phyloP scores from a whole-genome alignment of 257 asterid genomes.

The Knoxia roxburghii region DNA sequence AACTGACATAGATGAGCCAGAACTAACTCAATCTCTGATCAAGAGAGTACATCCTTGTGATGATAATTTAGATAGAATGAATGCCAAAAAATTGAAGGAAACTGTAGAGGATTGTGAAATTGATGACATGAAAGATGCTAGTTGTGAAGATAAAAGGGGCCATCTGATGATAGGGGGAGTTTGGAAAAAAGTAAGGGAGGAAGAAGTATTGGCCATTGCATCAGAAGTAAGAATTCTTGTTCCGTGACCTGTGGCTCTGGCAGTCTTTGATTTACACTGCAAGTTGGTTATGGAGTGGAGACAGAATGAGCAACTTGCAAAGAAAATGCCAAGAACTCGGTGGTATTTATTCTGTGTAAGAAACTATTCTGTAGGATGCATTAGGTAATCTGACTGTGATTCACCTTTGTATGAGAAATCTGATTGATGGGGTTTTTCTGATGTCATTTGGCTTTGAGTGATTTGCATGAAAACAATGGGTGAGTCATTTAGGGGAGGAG shows the following conservation, averaged over 20 bases:
- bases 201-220: constrained; percentile 49
- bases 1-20: constrained; percentile 14
- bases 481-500: too few relatives aligned
- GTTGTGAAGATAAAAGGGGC: constrained; percentile 35
- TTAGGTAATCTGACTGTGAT: too few relatives aligned
- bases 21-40: constrained; percentile 21
- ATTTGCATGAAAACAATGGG: too few relatives aligned
- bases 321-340: too few relatives aligned
- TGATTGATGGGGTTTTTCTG: too few relatives aligned
- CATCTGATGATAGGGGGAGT: constrained; percentile 61
- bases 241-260: background rate
- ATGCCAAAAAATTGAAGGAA: constrained; percentile 29
- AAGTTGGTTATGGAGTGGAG: background rate
- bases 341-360: background rate
- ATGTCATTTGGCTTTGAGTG: too few relatives aligned
- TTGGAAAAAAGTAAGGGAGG: constrained; percentile 50
- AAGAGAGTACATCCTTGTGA: constrained; percentile 49
- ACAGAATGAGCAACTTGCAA: background rate
- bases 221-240: constrained; percentile 43
- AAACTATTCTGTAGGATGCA: too few relatives aligned
- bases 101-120: constrained; percentile 19
- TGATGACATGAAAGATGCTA: constrained; percentile 5
- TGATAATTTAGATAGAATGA: constrained; percentile 24
- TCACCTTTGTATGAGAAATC: too few relatives aligned
- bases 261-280: background rate